A percentile compares a stretch with the other conserved stretches of the same genome.
These are phyloP conservation scores for Mycosphaerella sp. DNA, from an alignment of 2,329 filamentous ascomycete species.

Conservation along the genomic window DNA sequence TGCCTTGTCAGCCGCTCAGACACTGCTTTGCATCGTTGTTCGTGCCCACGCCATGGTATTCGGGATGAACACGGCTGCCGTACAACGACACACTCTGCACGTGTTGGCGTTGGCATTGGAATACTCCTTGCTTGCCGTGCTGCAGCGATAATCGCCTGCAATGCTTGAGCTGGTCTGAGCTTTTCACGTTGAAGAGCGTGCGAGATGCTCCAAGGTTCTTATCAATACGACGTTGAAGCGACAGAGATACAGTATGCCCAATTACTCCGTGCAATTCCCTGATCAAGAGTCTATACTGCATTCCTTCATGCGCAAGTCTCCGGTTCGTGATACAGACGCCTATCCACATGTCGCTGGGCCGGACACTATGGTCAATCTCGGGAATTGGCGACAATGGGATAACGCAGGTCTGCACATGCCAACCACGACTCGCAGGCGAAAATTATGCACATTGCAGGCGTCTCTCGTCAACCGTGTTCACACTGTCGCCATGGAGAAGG, in stretches of 20 bases:
- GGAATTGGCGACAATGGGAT: too few species aligned
- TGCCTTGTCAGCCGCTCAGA: background rate
- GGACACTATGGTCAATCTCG: too few species aligned
- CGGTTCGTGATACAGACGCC: too few species aligned
- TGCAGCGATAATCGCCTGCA: background rate
- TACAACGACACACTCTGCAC: background rate
- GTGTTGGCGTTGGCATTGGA: background rate
- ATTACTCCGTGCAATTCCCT: background rate
- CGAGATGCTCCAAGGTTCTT: background rate
- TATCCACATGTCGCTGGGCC: too few species aligned
- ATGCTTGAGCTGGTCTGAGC: background rate
- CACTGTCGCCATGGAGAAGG: too few species aligned
- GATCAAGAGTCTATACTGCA: background rate
- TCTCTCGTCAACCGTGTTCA: too few species aligned
- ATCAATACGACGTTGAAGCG: background rate
- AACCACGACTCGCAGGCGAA: too few species aligned
- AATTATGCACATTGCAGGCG: too few species aligned
- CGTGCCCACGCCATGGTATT: background rate
- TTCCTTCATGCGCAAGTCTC: too few species aligned
- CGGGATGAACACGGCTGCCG: background rate
- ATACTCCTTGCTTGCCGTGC: background rate
- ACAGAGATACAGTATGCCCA: background rate
- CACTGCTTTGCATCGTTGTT: background rate
- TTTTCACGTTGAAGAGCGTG: background rate
- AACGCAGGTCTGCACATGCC: too few species aligned